These are phyloP conservation scores for Daedaleopsis sinensis DNA, from an alignment of 768 basidiomycete species.

Conservation along the genomic window DNA sequence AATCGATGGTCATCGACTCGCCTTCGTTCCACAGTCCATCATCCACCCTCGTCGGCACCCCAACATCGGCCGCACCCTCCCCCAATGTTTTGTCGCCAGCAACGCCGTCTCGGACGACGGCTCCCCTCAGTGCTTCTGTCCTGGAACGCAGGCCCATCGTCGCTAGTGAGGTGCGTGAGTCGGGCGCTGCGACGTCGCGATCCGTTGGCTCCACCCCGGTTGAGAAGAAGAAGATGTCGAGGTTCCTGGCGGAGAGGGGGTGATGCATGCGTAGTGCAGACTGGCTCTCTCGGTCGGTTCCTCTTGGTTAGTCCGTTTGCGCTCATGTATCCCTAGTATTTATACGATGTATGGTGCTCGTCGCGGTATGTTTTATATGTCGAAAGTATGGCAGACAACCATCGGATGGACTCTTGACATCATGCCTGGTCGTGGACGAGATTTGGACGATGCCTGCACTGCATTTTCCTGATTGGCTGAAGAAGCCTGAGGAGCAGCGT, in stretches of 20 bases:
- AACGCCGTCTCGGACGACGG: background rate
- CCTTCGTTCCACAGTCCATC: constrained; percentile 26
- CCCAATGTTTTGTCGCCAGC: background rate
- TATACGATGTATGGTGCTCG: background rate
- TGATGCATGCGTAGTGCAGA: background rate
- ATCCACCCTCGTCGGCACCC: constrained; percentile 8
- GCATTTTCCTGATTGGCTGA: too few relatives aligned
- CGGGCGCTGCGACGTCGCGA: constrained; percentile 2
- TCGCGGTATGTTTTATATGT: too few relatives aligned
- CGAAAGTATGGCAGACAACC: too few relatives aligned
- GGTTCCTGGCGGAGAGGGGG: constrained; percentile 28
- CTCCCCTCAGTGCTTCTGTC: constrained; percentile 8
- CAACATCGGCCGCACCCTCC: background rate
- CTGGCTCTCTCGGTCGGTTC: too few relatives aligned
- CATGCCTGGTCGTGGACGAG: too few relatives aligned
- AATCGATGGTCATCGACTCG: constrained; percentile 20
- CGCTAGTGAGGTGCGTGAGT: constrained; percentile 23
- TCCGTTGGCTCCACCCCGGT: constrained; percentile 1
- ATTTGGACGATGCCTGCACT: too few relatives aligned
- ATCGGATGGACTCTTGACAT: too few relatives aligned
- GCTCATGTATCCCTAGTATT: constrained; percentile 16
- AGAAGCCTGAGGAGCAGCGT: too few relatives aligned
- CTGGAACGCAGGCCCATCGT: constrained; percentile 23
- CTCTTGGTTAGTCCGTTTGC: background rate
- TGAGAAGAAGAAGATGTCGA: constrained; percentile 26